These are phyloP conservation scores for Thelonectria rubi DNA, from an alignment of 2,329 filamentous ascomycete species.

Conservation along the genomic window DNA sequence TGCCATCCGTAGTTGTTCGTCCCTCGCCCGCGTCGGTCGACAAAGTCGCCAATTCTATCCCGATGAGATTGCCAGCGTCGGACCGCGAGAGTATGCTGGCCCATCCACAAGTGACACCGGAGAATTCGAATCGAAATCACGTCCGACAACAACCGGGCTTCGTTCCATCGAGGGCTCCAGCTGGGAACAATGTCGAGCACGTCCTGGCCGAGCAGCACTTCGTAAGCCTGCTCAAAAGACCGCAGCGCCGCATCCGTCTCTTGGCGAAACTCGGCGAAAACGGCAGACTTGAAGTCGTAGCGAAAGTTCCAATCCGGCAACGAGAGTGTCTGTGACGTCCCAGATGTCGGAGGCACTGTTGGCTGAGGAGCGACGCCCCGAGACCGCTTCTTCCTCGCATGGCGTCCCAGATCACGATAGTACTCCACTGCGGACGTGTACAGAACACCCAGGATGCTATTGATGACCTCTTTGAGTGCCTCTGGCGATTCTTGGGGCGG, in stretches of 20 bases:
- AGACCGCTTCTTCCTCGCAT: conserved; percentile 86
- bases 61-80: conserved; percentile 83
- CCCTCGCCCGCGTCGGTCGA: conserved; percentile 85
- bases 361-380: conserved; percentile 81
- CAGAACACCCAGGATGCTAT: conserved; percentile 75
- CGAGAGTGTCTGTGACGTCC: conserved; percentile 87
- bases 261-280: conserved; percentile 92
- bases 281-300: conserved; percentile 91
- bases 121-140: conserved; percentile 81
- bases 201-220: conserved; percentile 81
- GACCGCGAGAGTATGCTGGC: conserved; percentile 80
- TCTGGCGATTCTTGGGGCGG: conserved; percentile 75
- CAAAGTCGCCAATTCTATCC: conserved; percentile 75
- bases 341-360: conserved; percentile 81
- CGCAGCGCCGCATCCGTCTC: conserved; percentile 89
- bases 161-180: conserved; percentile 91
- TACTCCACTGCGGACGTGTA: conserved; percentile 85
- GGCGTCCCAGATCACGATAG: conserved; percentile 93
- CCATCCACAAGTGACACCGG: conserved; percentile 82
- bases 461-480: conserved; percentile 78
- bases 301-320: conserved; percentile 90
- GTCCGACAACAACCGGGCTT: conserved; percentile 89
- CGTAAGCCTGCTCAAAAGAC: conserved; percentile 88
- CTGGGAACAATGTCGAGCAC: conserved; percentile 88
- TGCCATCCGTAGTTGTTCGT: conserved; percentile 92